Evolutionary conservation across 1,284 basidiomycete species (phyloP), one percentile per base, ranked within the genome.

Genomic region (Ceratobasidium sp.): DNA sequence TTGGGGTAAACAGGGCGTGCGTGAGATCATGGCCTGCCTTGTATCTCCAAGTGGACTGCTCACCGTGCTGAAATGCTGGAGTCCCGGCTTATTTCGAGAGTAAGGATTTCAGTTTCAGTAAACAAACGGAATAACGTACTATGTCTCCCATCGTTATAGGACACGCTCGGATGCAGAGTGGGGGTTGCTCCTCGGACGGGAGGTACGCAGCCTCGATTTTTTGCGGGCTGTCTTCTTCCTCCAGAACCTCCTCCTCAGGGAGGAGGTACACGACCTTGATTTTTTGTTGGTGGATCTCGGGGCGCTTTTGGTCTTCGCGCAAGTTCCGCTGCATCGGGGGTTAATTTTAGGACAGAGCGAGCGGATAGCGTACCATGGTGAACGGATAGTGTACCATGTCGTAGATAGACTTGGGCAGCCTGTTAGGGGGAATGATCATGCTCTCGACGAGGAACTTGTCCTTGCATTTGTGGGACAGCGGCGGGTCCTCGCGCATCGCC

Each of bases 381-480:
- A 29, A 1, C n/a, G 19, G 22, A 27, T 49, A 43, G 84, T 88
- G 76, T 81, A 97, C 96, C 81, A 98, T 90, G 77, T 97, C 95
- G 75, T 88, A 85, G 56, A 95, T 83, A 37, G 91, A 82, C 81
- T 90, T 84, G 59, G 88, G 88, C 85, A 96, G 95, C 83, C 94
- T 94, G 79, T 98, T 96, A 27, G 92, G 87, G 1, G 94, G 92
- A 83, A 99, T 97, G 81, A 93, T 83, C 46, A 95, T 97, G 80
- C 94, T 97, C 84, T 98, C 97, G 64, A 99, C 96, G 74, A 99
- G 87, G 85, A 99, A 99, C 86, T 99, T 99, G 90, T 99, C 98
- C 83, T 98, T 97, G 91, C 98, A 99, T 86, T 98, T 98, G 63
- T 90, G 86, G 76, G 91, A 91, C 77, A 92, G 83, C 37, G 96